phyloP scores from a whole-genome alignment of 805 yeast genomes.

The Hanseniaspora occidentalis region DNA sequence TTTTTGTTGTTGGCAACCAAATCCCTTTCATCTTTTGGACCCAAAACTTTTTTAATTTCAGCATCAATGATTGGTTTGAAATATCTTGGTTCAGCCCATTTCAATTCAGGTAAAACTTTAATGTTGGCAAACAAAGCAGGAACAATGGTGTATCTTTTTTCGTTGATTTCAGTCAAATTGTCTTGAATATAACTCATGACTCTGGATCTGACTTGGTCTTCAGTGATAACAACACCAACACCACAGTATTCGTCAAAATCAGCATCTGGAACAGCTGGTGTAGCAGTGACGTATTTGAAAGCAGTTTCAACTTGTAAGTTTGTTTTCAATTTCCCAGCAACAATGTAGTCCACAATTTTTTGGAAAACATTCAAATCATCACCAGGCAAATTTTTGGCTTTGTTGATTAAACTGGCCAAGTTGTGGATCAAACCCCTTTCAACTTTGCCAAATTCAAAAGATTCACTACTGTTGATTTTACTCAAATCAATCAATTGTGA shows the following conservation, averaged over 20 bases:
- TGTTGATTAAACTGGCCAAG: slow-evolving; percentile 54
- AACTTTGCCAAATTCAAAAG: slow-evolving; percentile 39
- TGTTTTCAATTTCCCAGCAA: slow-evolving; percentile 50
- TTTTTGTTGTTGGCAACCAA: slow-evolving; percentile 65
- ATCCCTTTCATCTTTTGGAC: slow-evolving; percentile 96
- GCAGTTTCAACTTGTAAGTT: slow-evolving; percentile 73
- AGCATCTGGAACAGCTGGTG: slow-evolving; percentile 32
- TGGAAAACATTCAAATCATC: slow-evolving; percentile 2
- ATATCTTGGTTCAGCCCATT: slow-evolving; percentile 83
- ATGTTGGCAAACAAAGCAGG: slow-evolving; percentile 69
- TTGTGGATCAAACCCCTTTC: slow-evolving; percentile 58
- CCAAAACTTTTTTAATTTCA: slow-evolving; percentile 56
- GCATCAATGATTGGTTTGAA: slow-evolving; percentile 84
- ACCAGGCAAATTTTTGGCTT: slow-evolving; percentile 34
- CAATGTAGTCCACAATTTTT: slow-evolving; percentile 44
- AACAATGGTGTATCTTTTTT: slow-evolving; percentile 69
- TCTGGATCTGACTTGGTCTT: slow-evolving; percentile 45
- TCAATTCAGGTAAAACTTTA: slow-evolving; percentile 59
- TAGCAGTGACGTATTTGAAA: slow-evolving; percentile 52
- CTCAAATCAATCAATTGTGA: slow-evolving; percentile 40
- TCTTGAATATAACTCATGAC: slow-evolving; percentile 48
- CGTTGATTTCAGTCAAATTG: slow-evolving; percentile 45
- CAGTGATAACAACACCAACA: slow-evolving; percentile 64
- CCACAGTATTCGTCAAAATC: slow-evolving; percentile 57
- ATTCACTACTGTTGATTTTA: slow-evolving; percentile 12